Conservation (phyloP, 345 rosid species). For the Eucalyptus fibrosa region DNA sequence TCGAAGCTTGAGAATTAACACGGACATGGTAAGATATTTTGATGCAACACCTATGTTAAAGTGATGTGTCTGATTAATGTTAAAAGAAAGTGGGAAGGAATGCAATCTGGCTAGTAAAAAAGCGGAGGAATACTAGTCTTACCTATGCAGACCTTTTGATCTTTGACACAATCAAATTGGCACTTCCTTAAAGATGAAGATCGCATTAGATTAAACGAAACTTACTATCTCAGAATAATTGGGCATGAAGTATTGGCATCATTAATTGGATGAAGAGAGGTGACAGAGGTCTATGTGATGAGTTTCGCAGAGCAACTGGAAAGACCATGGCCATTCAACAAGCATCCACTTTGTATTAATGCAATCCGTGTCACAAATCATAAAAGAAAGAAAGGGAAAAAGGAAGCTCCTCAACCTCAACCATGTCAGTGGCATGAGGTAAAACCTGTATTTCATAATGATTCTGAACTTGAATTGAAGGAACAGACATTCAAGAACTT, state of each 20-base stretch:
- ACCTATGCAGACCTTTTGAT: background rate
- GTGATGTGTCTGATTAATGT: background rate
- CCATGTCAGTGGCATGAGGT: background rate
- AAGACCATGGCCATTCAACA: background rate
- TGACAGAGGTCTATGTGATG: background rate
- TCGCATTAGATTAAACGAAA: background rate
- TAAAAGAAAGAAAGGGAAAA: background rate
- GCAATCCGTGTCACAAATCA: background rate
- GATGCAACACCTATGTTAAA: background rate
- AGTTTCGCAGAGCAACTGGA: background rate
- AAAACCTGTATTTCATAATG: background rate
- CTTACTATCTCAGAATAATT: background rate
- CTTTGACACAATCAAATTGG: background rate
- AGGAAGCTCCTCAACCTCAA: background rate
- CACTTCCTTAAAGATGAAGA: background rate
- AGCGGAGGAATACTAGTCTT: background rate
- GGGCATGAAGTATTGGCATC: background rate
- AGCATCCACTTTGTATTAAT: background rate
- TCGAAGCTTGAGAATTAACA: conserved; percentile 17
- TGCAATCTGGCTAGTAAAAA: background rate
- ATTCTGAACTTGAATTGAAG: background rate
- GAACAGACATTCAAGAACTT: background rate
- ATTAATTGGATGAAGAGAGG: background rate
- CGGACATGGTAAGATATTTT: background rate
- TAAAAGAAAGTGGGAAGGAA: fast-evolving